These are phyloP conservation scores for Yarrowia sp. DNA, from an alignment of 805 yeast genomes.

Conservation along the genomic window DNA sequence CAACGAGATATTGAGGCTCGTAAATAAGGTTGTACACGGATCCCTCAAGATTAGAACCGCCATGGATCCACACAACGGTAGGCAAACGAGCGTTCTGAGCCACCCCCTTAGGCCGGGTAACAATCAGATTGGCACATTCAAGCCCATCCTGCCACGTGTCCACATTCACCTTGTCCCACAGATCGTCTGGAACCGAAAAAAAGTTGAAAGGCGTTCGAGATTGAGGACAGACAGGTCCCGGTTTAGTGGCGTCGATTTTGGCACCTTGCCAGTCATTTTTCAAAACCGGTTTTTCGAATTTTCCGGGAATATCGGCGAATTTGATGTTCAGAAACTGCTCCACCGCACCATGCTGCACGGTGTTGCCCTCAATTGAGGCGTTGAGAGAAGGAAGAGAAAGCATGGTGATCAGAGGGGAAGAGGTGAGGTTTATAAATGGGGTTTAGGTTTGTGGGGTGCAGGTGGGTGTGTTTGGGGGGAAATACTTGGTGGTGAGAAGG, in stretches of 20 bases:
- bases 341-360: background rate
- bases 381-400: background rate
- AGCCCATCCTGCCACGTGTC: constrained; percentile 35
- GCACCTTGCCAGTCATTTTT: constrained; percentile 10
- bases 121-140: constrained; percentile 38
- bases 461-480: background rate
- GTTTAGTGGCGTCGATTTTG: background rate
- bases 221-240: constrained; percentile 7
- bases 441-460: background rate
- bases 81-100: constrained; percentile 34
- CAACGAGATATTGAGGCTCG: constrained; percentile 36
- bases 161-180: constrained; percentile 59
- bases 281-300: constrained; percentile 4
- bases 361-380: background rate
- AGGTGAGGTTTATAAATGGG: background rate
- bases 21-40: constrained; percentile 36
- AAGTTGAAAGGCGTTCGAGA: constrained; percentile 15
- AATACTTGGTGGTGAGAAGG: too few species aligned
- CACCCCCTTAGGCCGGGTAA: constrained; percentile 33
- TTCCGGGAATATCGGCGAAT: constrained; percentile 16
- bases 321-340: constrained; percentile 20
- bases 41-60: constrained; percentile 43
- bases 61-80: constrained; percentile 43
- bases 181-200: constrained; percentile 73
- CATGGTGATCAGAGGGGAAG: background rate